Evolutionary conservation across 2,329 filamentous ascomycete species (phyloP).

Genomic region (Myrmaecium sp.): DNA sequence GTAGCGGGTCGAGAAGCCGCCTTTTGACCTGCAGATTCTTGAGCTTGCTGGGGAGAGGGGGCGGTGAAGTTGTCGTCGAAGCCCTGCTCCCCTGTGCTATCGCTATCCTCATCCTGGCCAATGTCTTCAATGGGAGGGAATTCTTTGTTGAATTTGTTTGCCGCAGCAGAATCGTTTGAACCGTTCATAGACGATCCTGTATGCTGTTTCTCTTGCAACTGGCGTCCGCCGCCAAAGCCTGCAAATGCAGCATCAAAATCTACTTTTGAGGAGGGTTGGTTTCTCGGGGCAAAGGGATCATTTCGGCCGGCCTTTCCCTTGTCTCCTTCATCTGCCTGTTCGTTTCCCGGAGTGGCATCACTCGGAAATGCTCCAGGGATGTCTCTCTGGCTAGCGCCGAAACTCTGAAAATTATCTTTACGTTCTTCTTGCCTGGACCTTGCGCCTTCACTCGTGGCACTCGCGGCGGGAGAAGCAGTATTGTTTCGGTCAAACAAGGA

Average conservation of each 20-base stretch:
- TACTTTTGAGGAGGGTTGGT: slow-evolving; percentile 38
- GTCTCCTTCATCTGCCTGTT: too few relatives aligned
- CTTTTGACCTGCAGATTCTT: slow-evolving; percentile 11
- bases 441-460: slow-evolving; percentile 21
- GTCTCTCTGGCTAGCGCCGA: slow-evolving; percentile 15
- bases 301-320: slow-evolving; percentile 17
- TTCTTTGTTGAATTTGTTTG: slow-evolving; percentile 49
- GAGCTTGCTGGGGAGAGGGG: slow-evolving; percentile 27
- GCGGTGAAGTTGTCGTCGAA: slow-evolving; percentile 90
- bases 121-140: slow-evolving; percentile 90
- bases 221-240: slow-evolving; percentile 43
- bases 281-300: slow-evolving; percentile 24
- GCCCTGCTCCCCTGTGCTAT: slow-evolving; percentile 48
- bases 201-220: slow-evolving; percentile 27
- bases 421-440: slow-evolving; percentile 20
- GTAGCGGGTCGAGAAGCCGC: slow-evolving; percentile 14
- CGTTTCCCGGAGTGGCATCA: too few relatives aligned
- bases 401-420: slow-evolving; percentile 23
- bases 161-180: slow-evolving; percentile 11
- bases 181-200: slow-evolving; percentile 15
- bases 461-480: slow-evolving; percentile 23
- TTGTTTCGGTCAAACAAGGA: slow-evolving; percentile 21
- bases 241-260: slow-evolving; percentile 80
- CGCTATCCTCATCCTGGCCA: slow-evolving; percentile 68
- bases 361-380: slow-evolving; percentile 36